Evolutionary conservation across 2,329 filamentous ascomycete genomes (phyloP).

Genomic region (Aspergillus vadensis): DNA sequence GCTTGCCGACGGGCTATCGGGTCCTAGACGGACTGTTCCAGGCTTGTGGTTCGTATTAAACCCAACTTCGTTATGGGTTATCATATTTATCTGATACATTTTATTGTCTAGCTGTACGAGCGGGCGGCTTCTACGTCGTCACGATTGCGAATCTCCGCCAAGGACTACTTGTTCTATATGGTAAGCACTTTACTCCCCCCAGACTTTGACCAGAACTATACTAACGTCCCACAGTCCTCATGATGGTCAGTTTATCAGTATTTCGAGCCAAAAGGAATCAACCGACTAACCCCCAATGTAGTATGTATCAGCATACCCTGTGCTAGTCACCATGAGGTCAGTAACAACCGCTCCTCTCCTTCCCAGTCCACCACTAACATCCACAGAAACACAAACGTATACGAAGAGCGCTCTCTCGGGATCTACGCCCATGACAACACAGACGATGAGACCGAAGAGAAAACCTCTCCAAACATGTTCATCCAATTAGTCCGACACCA

Average conservation of each 20-base stretch:
- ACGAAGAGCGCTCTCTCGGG: conserved; percentile 68
- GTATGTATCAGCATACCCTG: conserved; percentile 42
- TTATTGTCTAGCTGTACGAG: conserved; percentile 51
- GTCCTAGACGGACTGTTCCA: conserved; percentile 65
- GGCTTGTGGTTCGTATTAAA: conserved; percentile 52
- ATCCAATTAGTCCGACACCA: conserved; percentile 32
- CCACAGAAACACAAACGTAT: conserved; percentile 66
- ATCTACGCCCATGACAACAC: conserved; percentile 40
- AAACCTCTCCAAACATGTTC: conserved; percentile 24
- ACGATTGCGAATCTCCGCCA: conserved; percentile 58
- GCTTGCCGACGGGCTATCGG: conserved; percentile 56
- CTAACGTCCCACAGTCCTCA: conserved; percentile 34
- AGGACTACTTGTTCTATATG: conserved; percentile 35
- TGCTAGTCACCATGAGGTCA: conserved; percentile 38
- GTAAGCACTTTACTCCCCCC: conserved; percentile 14
- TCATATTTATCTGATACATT: background rate
- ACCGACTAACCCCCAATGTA: conserved; percentile 17
- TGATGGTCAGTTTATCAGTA: conserved; percentile 34
- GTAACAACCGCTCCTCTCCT: background rate
- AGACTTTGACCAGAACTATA: background rate
- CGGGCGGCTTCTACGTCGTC: conserved; percentile 68
- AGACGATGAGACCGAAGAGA: conserved; percentile 21
- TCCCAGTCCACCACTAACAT: conserved; percentile 6
- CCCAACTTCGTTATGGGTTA: background rate
- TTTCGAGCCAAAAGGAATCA: background rate